phyloP scores from a whole-genome alignment of 148 eudicot species.

The Fagopyrum esculentum region DNA sequence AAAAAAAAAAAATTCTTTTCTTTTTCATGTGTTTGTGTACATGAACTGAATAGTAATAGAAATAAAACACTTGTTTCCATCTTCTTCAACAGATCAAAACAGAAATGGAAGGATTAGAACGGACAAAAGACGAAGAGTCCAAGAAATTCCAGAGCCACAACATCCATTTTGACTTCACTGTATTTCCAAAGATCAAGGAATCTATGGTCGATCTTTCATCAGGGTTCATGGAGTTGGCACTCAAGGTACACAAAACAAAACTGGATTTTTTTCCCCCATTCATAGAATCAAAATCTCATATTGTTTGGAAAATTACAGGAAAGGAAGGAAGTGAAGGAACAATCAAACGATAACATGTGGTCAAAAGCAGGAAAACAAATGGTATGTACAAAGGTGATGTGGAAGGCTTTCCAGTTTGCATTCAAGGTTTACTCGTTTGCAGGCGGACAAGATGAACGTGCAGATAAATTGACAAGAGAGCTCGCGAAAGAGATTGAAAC shows the following conservation, averaged over 20 bases:
- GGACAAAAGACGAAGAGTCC: conserved; percentile 87
- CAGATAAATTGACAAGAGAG: conserved; percentile 76
- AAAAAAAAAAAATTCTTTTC: not conserved
- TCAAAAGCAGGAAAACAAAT: conserved; percentile 41
- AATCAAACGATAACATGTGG: conserved; percentile 31
- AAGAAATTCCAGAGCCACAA: conserved; percentile 84
- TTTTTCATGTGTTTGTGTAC: not conserved
- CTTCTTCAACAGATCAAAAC: conserved; percentile 51
- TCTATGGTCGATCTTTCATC: conserved; percentile 90
- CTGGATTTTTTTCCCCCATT: not conserved
- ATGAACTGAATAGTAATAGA: not conserved
- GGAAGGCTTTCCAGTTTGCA: conserved; percentile 96
- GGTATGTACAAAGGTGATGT: conserved; percentile 55
- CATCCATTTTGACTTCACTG: conserved; percentile 73
- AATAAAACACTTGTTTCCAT: not conserved
- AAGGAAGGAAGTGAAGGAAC: conserved; percentile 50
- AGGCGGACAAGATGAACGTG: conserved; percentile 96
- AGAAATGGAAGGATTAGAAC: conserved; percentile 68
- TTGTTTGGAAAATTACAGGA: conserved; percentile 37
- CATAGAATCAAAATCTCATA: not conserved
- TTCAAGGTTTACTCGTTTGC: conserved; percentile 85
- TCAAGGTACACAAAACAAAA: conserved; percentile 41
- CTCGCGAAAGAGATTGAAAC: conserved; percentile 84
- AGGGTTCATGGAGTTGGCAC: conserved; percentile 85
- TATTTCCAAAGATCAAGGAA: conserved; percentile 75